phyloP scores from a whole-genome alignment of 345 rosid species.

The Acer negundo region DNA sequence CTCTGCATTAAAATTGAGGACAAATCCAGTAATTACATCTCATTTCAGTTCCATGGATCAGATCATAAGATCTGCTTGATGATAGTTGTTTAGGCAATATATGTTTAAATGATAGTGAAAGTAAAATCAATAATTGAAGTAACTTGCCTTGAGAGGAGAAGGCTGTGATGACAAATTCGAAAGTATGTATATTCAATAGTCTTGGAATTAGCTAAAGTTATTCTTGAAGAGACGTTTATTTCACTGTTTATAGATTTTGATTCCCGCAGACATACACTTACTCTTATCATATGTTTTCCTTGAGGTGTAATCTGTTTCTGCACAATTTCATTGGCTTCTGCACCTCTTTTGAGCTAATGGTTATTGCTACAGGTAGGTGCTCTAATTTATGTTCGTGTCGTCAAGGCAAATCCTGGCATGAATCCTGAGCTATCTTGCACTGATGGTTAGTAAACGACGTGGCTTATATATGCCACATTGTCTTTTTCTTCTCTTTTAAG shows the following conservation, averaged over 20 bases:
- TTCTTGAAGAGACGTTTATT: background rate
- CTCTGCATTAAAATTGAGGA: background rate
- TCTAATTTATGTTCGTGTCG: conserved; percentile 70
- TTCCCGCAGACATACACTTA: background rate
- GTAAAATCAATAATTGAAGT: background rate
- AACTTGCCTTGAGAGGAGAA: background rate
- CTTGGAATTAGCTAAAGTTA: background rate
- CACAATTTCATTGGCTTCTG: background rate
- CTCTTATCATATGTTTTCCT: background rate
- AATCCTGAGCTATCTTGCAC: conserved; percentile 76
- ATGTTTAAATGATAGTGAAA: background rate
- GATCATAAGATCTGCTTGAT: conserved; percentile 1
- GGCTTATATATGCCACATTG: conserved; percentile 2
- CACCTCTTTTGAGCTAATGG: conserved; percentile 9
- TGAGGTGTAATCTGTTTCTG: background rate
- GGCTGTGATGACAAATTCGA: background rate
- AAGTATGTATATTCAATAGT: background rate
- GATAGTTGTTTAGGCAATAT: background rate
- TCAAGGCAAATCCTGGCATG: conserved; percentile 73
- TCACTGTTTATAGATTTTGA: background rate
- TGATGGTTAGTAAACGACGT: conserved; percentile 49
- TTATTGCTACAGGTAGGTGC: conserved; percentile 61
- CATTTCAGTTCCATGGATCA: background rate
- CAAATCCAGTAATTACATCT: background rate
- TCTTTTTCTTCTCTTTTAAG: conserved; percentile 1